Base-by-base conservation (phyloP, 2,329 filamentous ascomycete genomes). In the Sclerotinia subarctica region DNA sequence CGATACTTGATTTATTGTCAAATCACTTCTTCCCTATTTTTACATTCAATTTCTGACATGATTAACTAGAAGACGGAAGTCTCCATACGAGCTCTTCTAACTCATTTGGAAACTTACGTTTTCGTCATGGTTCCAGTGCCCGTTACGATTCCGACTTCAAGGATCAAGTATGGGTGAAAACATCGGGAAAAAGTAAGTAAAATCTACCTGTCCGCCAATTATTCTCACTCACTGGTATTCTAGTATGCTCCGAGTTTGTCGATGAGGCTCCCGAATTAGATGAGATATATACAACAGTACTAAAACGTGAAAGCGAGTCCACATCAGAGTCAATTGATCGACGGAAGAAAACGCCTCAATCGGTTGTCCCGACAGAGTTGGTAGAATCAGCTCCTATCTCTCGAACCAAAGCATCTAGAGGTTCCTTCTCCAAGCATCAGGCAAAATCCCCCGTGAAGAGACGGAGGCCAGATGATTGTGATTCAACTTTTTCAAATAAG, bases 71-170 rank as follows among this genome's bases (percentile, higher is more conserved):
- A 42, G 54, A 66, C 21, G 64, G 46, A 38, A 59, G 26, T 38
- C 38, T 13, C n/a, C 44, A 58, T n/a, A 11, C 53, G 32, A 49
- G n/a, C 29, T 38, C 32, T 59, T 19, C 44, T 8, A 51, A 51
- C 21, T 70, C 57, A 5, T 66, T 68, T 46, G 69, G 66, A 29
- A 70, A 68, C 11, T 38, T 70, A 21, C 69, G 69, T 24, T 78
- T 78, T 68, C 70, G 76, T 13, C 77, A 78, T 72, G 76, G 77
- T 38, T 78, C 76, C 21, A 76, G 73, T 69, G 76, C 76, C 24
- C 74, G 70, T 69, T 77, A 77, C 70, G 73, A 77, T 68, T 69
- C 70, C 49, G 70, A 74, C 46, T 78, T 78, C 38, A 72, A 74
- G 46, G 72, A 76, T 70, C 78, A 79, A 67, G 69, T 72, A 35